Evolutionary conservation across 192 early-diverging fungal species (phyloP).

Genomic region (Mortierella claussenii): DNA sequence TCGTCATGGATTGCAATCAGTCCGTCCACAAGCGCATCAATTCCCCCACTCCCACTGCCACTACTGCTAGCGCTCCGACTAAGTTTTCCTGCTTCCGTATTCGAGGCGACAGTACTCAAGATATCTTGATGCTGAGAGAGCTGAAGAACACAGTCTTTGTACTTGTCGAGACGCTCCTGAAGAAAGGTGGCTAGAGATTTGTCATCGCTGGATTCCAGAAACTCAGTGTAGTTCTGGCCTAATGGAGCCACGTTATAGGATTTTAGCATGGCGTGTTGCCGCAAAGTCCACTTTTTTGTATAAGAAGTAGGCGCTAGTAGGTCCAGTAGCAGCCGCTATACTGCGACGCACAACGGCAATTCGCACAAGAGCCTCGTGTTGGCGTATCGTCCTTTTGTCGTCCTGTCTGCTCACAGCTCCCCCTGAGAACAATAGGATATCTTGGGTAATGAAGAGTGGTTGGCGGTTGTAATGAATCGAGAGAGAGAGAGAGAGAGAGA

Average conservation of each 20-base stretch:
- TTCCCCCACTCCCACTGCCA: no score
- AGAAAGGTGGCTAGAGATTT: slow-evolving; percentile 45
- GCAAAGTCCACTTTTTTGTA: not conserved
- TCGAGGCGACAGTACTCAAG: not conserved
- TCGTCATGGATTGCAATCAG: slow-evolving; percentile 46
- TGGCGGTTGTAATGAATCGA: not conserved
- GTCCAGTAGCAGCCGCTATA: no score
- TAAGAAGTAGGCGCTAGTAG: no score
- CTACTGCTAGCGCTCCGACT: no score
- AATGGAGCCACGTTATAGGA: slow-evolving; percentile 44
- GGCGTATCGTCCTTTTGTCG: no score
- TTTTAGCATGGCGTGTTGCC: slow-evolving; percentile 29
- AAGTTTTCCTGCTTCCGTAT: not conserved
- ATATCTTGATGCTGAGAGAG: slow-evolving; percentile 15
- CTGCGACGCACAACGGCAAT: not conserved
- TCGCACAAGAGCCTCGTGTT: no score
- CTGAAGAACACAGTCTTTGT: slow-evolving; percentile 31
- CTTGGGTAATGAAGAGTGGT: not conserved
- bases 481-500: not conserved
- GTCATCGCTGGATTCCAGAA: slow-evolving; percentile 44
- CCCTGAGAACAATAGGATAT: no score
- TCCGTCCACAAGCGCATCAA: slow-evolving; percentile 49
- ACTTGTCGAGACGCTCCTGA: slow-evolving; percentile 47
- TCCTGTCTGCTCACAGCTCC: no score
- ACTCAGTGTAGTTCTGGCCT: slow-evolving; percentile 51